Evolutionary conservation across 2,329 filamentous ascomycete species (phyloP), one percentile per base, ranked within the genome.

Genomic region (Aureobasidium lini): DNA sequence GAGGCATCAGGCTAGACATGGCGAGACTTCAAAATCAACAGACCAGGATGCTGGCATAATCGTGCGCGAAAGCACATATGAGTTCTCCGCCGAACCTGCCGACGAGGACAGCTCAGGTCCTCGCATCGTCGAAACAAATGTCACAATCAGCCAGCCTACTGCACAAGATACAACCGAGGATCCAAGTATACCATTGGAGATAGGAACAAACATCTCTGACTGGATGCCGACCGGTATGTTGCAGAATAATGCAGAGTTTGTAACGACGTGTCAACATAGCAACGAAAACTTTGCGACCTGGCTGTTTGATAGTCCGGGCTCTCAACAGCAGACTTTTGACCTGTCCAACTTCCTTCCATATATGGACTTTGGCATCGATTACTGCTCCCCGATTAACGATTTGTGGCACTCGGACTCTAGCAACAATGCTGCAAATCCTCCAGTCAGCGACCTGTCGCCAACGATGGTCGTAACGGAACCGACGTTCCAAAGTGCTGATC

Each of bases 11-110:
- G 72, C 73, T 64, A 68, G 72, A 63, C 73, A 77, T 44, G 52
- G 16, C n/a, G 61, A 73, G 69, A n/a, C 0, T 92, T 92, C 69
- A 86, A 88, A 49, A 31, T 4, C 40, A 11, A 23, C 8, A 34
- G 39, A n/a, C 6, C 52, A 32, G 6, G 11, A 56, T 28, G 23
- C n/a, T 23, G 29, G 36, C 5, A n/a, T 36, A 5, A n/a, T 5
- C 6, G 37, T 36, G 7, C 18, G 16, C 23, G 37, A 42, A 36
- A 32, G 15, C 13, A 42, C 49, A 32, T 29, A 16, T 4, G 4
- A 16, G 9, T 11, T 2, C 40, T 7, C 32, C 3, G 18, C 13
- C 28, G 36, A 40, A 29, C 18, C 11, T n/a, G 36, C 13, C 34
- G 34, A n/a, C 2, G 49, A 53, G 1, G 37, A 11, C n/a, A 34